phyloP scores from a whole-genome alignment of 1,284 basidiomycete species.

The Ganoderma sp. region DNA sequence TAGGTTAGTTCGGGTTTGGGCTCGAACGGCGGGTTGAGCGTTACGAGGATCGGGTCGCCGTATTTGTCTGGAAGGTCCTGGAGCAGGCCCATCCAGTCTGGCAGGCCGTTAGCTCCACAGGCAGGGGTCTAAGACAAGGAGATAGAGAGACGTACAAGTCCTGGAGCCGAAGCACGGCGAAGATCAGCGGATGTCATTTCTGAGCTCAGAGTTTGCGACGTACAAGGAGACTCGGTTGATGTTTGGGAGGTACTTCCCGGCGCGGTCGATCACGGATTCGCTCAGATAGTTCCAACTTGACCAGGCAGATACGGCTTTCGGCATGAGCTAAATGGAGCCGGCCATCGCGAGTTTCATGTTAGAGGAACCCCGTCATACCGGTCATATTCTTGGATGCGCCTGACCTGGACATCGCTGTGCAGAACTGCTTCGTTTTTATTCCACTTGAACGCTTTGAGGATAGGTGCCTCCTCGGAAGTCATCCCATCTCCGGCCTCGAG shows the following conservation, averaged over 20 bases:
- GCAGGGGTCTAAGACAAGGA: background rate
- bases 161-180: constrained; percentile 34
- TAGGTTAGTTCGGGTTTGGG: constrained; percentile 56
- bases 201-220: constrained; percentile 34
- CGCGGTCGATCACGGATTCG: constrained; percentile 46
- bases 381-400: constrained; percentile 45
- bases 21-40: constrained; percentile 75
- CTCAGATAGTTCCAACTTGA: constrained; percentile 82
- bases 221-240: constrained; percentile 70
- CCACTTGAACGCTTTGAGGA: constrained; percentile 70
- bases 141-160: constrained; percentile 47
- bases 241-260: constrained; percentile 52
- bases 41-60: constrained; percentile 77
- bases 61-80: constrained; percentile 66
- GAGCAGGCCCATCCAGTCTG: constrained; percentile 73
- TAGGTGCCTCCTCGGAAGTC: constrained; percentile 61
- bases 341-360: background rate
- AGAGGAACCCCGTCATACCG: constrained; percentile 41
- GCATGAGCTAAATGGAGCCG: constrained; percentile 62
- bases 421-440: constrained; percentile 73
- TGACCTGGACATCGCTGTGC: constrained; percentile 57
- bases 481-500: constrained; percentile 58
- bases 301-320: constrained; percentile 63
- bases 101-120: background rate
- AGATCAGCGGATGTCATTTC: background rate